Conservation (phyloP, 768 basidiomycete species). For the Pleurotus tuber-regium region DNA sequence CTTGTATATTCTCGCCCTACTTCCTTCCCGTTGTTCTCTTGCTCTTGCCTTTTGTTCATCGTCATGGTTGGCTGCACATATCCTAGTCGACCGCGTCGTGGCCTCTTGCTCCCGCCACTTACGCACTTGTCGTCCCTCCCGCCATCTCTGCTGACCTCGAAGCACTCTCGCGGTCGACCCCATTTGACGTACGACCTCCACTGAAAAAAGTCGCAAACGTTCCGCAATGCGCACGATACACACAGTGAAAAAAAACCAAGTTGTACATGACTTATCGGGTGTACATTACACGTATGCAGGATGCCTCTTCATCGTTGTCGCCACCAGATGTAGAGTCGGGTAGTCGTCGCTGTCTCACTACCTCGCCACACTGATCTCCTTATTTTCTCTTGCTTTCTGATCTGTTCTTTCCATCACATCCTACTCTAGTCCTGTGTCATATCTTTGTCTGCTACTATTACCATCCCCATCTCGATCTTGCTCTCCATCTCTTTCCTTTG, state of each 20-base stretch:
- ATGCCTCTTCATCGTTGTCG: too few species aligned
- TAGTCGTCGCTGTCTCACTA: neutral
- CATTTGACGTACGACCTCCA: too few species aligned
- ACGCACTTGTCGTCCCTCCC: neutral
- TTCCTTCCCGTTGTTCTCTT: too few species aligned
- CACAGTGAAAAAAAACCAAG: neutral
- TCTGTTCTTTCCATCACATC: neutral
- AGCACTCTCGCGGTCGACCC: neutral
- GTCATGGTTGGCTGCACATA: constrained; percentile 8
- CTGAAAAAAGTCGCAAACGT: too few species aligned
- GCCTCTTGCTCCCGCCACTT: neutral
- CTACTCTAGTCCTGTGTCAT: neutral
- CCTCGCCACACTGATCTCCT: neutral
- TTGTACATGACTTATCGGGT: neutral
- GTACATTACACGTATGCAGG: too few species aligned
- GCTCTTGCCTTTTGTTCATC: too few species aligned
- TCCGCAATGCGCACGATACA: too few species aligned
- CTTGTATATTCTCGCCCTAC: neutral
- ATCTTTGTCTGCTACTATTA: neutral
- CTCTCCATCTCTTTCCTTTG: neutral
- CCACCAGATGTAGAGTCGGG: neutral
- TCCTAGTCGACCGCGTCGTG: neutral
- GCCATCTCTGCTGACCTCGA: neutral
- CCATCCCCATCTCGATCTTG: neutral
- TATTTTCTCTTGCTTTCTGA: neutral